These are phyloP conservation scores for Blastobotrys illinoisensis DNA, from an alignment of 1,139 yeast genomes.

Conservation along the genomic window DNA sequence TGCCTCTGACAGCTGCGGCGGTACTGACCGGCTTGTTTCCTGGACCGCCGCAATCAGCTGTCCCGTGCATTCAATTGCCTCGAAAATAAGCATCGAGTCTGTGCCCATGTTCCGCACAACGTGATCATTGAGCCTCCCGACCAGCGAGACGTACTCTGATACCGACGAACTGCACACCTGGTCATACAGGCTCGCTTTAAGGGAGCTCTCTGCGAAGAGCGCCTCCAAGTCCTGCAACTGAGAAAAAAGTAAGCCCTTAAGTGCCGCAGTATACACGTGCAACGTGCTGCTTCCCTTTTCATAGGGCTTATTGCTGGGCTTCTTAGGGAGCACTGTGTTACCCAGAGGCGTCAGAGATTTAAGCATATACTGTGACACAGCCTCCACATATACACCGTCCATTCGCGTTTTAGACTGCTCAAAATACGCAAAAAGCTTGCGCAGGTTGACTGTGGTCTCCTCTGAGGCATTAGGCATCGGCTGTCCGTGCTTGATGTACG, in stretches of 20 bases:
- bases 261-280: conserved; percentile 47
- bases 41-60: conserved; percentile 17
- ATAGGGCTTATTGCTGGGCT: conserved; percentile 40
- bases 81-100: conserved; percentile 26
- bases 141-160: conserved; percentile 34
- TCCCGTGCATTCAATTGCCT: conserved; percentile 25
- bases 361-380: conserved; percentile 43
- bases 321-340: conserved; percentile 34
- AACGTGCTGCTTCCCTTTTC: conserved; percentile 63
- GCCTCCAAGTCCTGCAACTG: conserved; percentile 20
- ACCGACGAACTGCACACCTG: conserved; percentile 35
- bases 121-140: conserved; percentile 32
- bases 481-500: conserved; percentile 14
- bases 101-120: conserved; percentile 20
- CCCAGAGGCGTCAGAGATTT: conserved; percentile 41
- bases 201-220: conserved; percentile 18
- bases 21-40: conserved; percentile 15
- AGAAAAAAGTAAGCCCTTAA: conserved; percentile 40
- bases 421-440: conserved; percentile 20
- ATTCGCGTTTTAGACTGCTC: conserved; percentile 37
- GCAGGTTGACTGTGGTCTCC: conserved; percentile 14
- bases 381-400: conserved; percentile 42
- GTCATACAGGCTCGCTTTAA: conserved; percentile 32
- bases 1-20: conserved; percentile 20
- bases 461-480: conserved; percentile 21